phyloP scores from a whole-genome alignment of 306 rosid species.

The Gastrolobium bilobum region DNA sequence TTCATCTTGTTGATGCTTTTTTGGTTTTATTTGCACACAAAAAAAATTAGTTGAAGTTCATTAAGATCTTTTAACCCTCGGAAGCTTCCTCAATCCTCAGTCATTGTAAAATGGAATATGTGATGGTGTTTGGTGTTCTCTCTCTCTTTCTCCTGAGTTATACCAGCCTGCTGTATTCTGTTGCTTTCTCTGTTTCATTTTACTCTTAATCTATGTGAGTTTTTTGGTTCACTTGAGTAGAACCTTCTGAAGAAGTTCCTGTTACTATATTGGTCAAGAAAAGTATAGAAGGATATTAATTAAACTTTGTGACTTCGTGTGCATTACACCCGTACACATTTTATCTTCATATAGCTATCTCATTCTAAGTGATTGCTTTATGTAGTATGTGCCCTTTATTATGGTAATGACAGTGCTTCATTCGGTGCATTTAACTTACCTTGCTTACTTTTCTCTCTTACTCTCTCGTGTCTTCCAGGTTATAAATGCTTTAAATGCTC shows the following conservation, averaged over 20 bases:
- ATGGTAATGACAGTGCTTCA: conserved; percentile 15
- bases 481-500: conserved; percentile 78
- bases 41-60: conserved; percentile 19
- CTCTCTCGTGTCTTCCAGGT: conserved; percentile 64
- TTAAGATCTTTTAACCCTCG: conserved; percentile 2
- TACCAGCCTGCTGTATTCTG: conserved; percentile 1
- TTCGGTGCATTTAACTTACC: conserved; percentile 29
- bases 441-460: conserved; percentile 42
- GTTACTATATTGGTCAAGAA: conserved; percentile 22
- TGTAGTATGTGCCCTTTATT: conserved; percentile 9
- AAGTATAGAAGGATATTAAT: conserved; percentile 11
- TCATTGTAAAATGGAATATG: conserved; percentile 1
- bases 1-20: not conserved
- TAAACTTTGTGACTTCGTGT: not conserved
- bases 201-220: not conserved
- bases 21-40: conserved; percentile 13
- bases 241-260: conserved; percentile 8
- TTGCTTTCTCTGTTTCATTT: conserved; percentile 21
- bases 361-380: not conserved
- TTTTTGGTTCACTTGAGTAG: conserved; percentile 29
- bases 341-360: conserved; percentile 25
- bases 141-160: not conserved
- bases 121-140: conserved; percentile 15
- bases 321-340: conserved; percentile 7
- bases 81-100: conserved; percentile 7